Percentiles rank a stretch among this genome's conserved stretches.
Conservation (phyloP, 306 rosid genomes). For the Malus sieversii region DNA sequence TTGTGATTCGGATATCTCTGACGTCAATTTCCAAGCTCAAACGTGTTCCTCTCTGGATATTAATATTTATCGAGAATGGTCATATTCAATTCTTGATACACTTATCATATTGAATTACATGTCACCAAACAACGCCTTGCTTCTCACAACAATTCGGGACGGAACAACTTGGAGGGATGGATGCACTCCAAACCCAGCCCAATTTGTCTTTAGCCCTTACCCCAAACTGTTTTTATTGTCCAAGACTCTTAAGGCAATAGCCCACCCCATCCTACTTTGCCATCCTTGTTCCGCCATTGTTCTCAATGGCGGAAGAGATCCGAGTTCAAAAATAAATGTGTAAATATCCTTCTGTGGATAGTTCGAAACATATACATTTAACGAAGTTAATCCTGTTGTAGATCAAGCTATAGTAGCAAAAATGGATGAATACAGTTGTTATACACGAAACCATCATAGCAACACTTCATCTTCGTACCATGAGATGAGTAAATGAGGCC, state of each 20-base stretch:
- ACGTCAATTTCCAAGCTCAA: background rate
- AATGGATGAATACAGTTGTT: background rate
- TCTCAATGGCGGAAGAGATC: background rate
- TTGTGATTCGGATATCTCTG: background rate
- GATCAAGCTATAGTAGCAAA: background rate
- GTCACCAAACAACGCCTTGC: background rate
- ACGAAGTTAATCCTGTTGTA: background rate
- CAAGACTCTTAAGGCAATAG: too few relatives aligned
- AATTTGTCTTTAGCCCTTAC: too few relatives aligned
- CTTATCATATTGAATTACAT: too few relatives aligned
- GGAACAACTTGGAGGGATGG: too few relatives aligned
- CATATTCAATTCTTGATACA: too few relatives aligned
- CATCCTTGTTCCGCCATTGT: too few relatives aligned
- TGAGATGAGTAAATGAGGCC: background rate
- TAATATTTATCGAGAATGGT: background rate
- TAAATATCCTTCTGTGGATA: background rate
- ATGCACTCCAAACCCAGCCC: too few relatives aligned
- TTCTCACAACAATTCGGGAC: too few relatives aligned
- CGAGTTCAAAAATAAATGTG: background rate
- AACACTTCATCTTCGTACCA: background rate
- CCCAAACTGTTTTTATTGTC: too few relatives aligned
- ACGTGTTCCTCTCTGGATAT: background rate
- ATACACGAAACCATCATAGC: background rate
- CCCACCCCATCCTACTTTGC: too few relatives aligned
- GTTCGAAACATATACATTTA: background rate